phyloP scores from a whole-genome alignment of 2,329 filamentous ascomycete species.

The Penicillium corylophilum region DNA sequence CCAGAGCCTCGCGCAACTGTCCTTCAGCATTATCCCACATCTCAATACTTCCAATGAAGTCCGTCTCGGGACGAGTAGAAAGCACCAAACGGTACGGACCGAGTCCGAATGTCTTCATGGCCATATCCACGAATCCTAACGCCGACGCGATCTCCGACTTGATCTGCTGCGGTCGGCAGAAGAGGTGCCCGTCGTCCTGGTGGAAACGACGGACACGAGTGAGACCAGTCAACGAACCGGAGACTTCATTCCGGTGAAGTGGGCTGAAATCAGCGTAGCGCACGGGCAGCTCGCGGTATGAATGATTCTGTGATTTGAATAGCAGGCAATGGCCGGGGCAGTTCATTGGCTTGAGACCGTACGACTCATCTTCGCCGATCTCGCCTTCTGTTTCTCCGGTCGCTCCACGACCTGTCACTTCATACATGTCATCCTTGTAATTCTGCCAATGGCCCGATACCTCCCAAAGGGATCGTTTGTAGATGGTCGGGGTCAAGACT shows the following conservation, averaged over 20 bases:
- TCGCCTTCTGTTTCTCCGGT: slow-evolving; percentile 46
- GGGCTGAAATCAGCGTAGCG: slow-evolving; percentile 85
- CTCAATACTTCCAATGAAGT: slow-evolving; percentile 72
- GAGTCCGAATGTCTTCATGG: slow-evolving; percentile 69
- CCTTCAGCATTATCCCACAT: slow-evolving; percentile 68
- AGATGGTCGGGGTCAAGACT: slow-evolving; percentile 86
- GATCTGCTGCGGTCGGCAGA: slow-evolving; percentile 76
- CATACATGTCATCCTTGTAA: slow-evolving; percentile 90
- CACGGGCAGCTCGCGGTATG: slow-evolving; percentile 77
- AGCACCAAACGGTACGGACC: slow-evolving; percentile 73
- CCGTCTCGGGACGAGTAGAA: slow-evolving; percentile 73
- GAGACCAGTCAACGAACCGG: slow-evolving; percentile 75
- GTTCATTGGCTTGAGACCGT: slow-evolving; percentile 90
- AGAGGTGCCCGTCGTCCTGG: slow-evolving; percentile 89
- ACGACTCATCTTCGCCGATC: slow-evolving; percentile 65
- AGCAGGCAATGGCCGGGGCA: slow-evolving; percentile 86
- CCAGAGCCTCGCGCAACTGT: slow-evolving; percentile 64
- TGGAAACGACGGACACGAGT: slow-evolving; percentile 84
- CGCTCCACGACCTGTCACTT: slow-evolving; percentile 60
- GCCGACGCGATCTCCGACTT: slow-evolving; percentile 71
- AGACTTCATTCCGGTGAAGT: slow-evolving; percentile 82
- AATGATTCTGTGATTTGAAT: slow-evolving; percentile 70
- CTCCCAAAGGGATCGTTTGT: slow-evolving; percentile 84
- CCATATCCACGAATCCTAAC: slow-evolving; percentile 70
- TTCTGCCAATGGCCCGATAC: slow-evolving; percentile 85